phyloP scores from a whole-genome alignment of 2,329 filamentous ascomycete species.

The Annulohypoxylon truncatum region DNA sequence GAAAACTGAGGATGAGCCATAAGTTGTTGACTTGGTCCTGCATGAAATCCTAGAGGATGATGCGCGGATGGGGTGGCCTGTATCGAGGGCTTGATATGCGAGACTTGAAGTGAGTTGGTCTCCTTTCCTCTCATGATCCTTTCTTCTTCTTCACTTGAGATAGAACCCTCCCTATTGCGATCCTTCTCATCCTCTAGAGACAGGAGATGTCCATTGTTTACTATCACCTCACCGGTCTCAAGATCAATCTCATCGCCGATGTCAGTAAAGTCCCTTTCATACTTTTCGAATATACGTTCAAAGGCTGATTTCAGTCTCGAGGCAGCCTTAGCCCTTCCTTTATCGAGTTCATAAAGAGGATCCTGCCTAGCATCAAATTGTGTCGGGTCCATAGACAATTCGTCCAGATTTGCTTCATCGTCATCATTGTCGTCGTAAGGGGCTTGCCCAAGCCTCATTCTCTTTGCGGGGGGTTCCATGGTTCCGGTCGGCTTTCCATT shows the following conservation, averaged over 20 bases:
- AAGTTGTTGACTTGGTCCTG: background rate
- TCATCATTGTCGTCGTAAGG: slow-evolving; percentile 52
- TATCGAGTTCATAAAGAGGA: slow-evolving; percentile 67
- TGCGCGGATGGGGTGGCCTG: slow-evolving; percentile 18
- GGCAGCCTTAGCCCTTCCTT: slow-evolving; percentile 74
- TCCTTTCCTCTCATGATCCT: slow-evolving; percentile 50
- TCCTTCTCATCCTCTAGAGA: slow-evolving; percentile 58
- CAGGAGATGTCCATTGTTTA: slow-evolving; percentile 88
- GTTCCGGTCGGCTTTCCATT: slow-evolving; percentile 22
- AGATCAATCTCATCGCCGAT: slow-evolving; percentile 92
- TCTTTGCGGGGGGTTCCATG: slow-evolving; percentile 72
- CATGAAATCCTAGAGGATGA: slow-evolving; percentile 6
- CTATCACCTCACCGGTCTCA: slow-evolving; percentile 81
- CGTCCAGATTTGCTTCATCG: slow-evolving; percentile 57
- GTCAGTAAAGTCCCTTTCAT: slow-evolving; percentile 82
- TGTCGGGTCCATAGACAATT: slow-evolving; percentile 60
- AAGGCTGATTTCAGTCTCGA: slow-evolving; percentile 83
- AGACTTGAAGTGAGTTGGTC: slow-evolving; percentile 37
- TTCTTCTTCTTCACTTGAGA: slow-evolving; percentile 52
- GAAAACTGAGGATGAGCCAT: slow-evolving; percentile 34
- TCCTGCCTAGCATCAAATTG: slow-evolving; percentile 62
- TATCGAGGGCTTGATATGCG: slow-evolving; percentile 33
- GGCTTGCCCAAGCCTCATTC: slow-evolving; percentile 64
- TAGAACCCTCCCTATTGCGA: slow-evolving; percentile 48
- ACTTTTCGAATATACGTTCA: slow-evolving; percentile 90